Conservation (phyloP, 352 stramenopile species). For the Thraustochytrium striatum region DNA sequence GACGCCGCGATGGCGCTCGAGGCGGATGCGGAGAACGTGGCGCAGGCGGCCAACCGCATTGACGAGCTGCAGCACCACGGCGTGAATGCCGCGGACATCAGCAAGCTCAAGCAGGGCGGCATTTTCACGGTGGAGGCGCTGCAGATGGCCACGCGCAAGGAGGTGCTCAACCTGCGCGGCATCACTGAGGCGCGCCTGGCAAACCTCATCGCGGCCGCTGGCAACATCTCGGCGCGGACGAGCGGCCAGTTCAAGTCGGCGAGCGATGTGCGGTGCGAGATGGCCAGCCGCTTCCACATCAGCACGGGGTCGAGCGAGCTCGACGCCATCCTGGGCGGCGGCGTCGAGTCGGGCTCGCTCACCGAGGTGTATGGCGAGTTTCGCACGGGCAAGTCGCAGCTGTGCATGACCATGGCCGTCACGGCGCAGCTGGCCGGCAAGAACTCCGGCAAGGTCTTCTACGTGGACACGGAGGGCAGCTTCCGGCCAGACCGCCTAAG, state of each 20-base stretch:
- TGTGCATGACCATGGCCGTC: slow-evolving; percentile 79
- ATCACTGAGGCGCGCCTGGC: slow-evolving; percentile 48
- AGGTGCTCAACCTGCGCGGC: slow-evolving; percentile 42
- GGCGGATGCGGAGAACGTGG: too few species aligned
- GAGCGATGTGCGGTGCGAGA: neutral
- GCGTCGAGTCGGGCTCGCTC: slow-evolving; percentile 94
- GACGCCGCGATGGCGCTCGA: too few species aligned
- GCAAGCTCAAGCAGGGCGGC: slow-evolving; percentile 93
- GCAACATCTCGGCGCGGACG: neutral
- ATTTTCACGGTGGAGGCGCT: slow-evolving; percentile 92
- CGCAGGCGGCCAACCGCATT: too few species aligned
- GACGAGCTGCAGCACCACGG: slow-evolving; percentile 83
- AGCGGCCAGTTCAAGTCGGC: slow-evolving; percentile 32
- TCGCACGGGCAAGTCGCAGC: slow-evolving; percentile 86
- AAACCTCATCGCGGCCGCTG: slow-evolving; percentile 9
- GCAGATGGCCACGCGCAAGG: slow-evolving; percentile 50
- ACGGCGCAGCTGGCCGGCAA: slow-evolving; percentile 75
- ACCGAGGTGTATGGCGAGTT: slow-evolving; percentile 98
- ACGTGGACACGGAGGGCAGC: slow-evolving; percentile 80
- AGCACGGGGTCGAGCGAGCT: slow-evolving; percentile 83
- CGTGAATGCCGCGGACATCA: slow-evolving; percentile 93
- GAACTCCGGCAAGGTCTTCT: slow-evolving; percentile 65
- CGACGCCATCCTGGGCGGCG: slow-evolving; percentile 78
- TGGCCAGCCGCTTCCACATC: slow-evolving; percentile 87
- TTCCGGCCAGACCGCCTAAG: slow-evolving; percentile 20